phyloP scores from a whole-genome alignment of 2,329 filamentous ascomycete genomes.

The Neobulgaria alba region DNA sequence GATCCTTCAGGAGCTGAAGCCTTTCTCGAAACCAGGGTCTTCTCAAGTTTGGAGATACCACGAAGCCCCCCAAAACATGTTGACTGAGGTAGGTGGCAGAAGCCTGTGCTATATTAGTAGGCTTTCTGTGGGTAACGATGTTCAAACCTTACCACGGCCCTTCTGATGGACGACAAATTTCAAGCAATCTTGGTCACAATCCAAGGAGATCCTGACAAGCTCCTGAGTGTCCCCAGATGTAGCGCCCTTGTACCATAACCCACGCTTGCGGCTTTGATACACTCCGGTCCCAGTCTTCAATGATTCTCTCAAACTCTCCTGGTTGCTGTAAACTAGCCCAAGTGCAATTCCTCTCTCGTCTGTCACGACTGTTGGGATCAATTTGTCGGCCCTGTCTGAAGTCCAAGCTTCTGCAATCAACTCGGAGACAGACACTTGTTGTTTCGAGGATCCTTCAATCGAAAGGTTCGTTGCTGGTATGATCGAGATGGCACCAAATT shows the following conservation, averaged over 20 bases:
- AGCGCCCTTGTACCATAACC: conserved; percentile 93
- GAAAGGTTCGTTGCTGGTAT: conserved; percentile 65
- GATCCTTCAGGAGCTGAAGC: conserved; percentile 77
- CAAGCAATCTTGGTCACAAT: conserved; percentile 90
- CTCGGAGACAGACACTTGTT: conserved; percentile 56
- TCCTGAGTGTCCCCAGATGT: conserved; percentile 92
- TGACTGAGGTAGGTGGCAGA: conserved; percentile 88
- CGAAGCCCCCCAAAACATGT: conserved; percentile 84
- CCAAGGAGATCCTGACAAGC: conserved; percentile 72
- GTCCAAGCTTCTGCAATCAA: conserved; percentile 68
- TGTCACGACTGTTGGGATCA: conserved; percentile 84
- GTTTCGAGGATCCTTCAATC: conserved; percentile 45
- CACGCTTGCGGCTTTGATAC: conserved; percentile 92
- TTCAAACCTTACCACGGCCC: conserved; percentile 49
- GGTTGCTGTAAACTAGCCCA: conserved; percentile 89
- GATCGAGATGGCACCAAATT: conserved; percentile 55
- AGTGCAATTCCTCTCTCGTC: conserved; percentile 79
- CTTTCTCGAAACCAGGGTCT: conserved; percentile 77
- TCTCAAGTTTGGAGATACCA: conserved; percentile 77
- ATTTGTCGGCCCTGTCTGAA: conserved; percentile 73
- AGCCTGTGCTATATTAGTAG: conserved; percentile 38
- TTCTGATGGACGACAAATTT: conserved; percentile 85
- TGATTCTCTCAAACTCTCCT: conserved; percentile 82
- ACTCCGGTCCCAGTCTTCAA: conserved; percentile 70
- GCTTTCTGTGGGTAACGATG: background rate